A percentile compares a stretch with the other conserved stretches of the same genome.
phyloP scores from a whole-genome alignment of 2,329 filamentous ascomycete genomes.

The Trichoderma atrobrunneum region DNA sequence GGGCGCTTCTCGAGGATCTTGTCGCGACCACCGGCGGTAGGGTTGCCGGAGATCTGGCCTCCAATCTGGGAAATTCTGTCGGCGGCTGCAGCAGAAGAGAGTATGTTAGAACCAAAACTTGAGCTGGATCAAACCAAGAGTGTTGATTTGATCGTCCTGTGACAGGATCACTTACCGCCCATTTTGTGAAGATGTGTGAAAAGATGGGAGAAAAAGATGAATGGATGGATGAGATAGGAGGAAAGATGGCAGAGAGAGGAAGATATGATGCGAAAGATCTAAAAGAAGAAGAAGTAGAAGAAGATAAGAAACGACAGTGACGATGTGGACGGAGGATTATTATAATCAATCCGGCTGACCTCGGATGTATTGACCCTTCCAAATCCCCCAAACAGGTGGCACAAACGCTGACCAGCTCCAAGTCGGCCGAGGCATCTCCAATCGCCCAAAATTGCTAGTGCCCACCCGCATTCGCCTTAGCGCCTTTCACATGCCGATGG shows the following conservation, averaged over 20 bases:
- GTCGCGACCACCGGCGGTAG: constrained; percentile 50
- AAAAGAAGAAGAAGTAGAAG: not conserved
- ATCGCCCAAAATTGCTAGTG: constrained; percentile 19
- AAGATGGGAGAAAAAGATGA: not conserved
- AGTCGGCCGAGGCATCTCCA: constrained; percentile 34
- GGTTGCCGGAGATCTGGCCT: constrained; percentile 61
- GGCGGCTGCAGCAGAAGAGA: constrained; percentile 42
- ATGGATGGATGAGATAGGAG: not conserved
- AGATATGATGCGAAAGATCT: not conserved
- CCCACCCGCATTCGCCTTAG: constrained; percentile 20
- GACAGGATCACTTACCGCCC: constrained; percentile 36
- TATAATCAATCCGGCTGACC: constrained; percentile 10
- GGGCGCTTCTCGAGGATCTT: constrained; percentile 63
- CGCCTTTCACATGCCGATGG: constrained; percentile 20
- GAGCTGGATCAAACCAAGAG: not conserved
- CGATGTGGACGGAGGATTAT: not conserved
- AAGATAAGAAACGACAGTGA: not conserved
- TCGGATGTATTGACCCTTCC: constrained; percentile 14
- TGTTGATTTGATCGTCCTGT: not conserved
- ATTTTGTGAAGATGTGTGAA: constrained; percentile 31
- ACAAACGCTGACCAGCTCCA: constrained; percentile 23
- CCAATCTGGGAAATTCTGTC: constrained; percentile 60
- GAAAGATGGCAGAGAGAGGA: not conserved
- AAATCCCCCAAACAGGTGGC: not conserved
- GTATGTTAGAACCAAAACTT: constrained; percentile 16